Conservation (phyloP, 2,329 filamentous ascomycete species). For the Sporothrix phasma region DNA sequence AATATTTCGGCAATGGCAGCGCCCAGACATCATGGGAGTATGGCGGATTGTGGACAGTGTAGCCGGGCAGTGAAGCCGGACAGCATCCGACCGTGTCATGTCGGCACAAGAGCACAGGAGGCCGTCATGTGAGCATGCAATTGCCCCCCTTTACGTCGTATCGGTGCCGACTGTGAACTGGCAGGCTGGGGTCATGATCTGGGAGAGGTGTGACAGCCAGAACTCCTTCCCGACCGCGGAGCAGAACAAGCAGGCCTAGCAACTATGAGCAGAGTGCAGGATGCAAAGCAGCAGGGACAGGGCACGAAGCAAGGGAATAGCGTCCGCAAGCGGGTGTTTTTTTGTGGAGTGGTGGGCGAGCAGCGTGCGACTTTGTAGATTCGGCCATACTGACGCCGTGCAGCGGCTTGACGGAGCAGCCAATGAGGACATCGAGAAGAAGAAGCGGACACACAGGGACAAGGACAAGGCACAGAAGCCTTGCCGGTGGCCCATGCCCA, state of each 20-base stretch:
- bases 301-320: background rate
- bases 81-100: background rate
- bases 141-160: too few species aligned
- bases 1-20: background rate
- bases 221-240: background rate
- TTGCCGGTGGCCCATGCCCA: background rate
- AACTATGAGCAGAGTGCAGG: too few species aligned
- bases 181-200: background rate
- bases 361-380: background rate
- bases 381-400: background rate
- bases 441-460: background rate
- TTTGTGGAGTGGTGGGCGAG: background rate
- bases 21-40: background rate
- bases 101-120: background rate
- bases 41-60: background rate
- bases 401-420: background rate
- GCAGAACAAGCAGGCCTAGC: background rate
- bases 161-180: background rate
- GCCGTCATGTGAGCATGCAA: background rate
- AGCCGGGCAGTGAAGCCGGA: background rate
- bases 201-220: background rate
- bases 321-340: background rate
- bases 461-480: background rate
- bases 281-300: background rate
- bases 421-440: background rate